phyloP scores from a whole-genome alignment of 345 rosid genomes.

The Melaleuca quinquenervia region DNA sequence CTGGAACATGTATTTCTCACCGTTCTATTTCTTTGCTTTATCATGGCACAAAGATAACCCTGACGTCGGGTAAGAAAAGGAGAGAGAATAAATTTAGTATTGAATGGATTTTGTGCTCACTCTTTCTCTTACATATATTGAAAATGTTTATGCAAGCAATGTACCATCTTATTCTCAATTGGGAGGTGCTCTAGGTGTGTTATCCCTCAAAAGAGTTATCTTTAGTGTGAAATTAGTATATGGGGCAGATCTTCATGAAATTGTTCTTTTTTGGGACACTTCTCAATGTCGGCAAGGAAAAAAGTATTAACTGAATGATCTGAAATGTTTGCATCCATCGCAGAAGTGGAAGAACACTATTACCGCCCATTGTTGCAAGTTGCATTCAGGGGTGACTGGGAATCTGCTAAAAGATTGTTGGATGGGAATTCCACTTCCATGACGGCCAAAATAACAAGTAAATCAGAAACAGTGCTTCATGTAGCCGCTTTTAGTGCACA shows the following conservation, averaged over 20 bases:
- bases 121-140: background rate
- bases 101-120: too few relatives aligned
- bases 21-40: too few relatives aligned
- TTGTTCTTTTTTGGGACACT: background rate
- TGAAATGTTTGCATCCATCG: background rate
- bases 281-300: background rate
- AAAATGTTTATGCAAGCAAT: fast-evolving
- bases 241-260: background rate
- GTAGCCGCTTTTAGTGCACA: too few relatives aligned
- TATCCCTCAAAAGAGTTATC: background rate
- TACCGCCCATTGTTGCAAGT: background rate
- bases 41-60: too few relatives aligned
- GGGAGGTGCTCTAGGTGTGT: background rate
- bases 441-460: too few relatives aligned
- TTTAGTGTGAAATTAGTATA: fast-evolving
- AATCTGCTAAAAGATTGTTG: background rate
- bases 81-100: too few relatives aligned
- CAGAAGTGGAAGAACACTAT: background rate
- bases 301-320: background rate
- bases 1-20: too few relatives aligned
- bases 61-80: too few relatives aligned
- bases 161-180: background rate
- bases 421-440: fast-evolving
- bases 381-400: background rate
- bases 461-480: too few relatives aligned